A percentile compares a stretch with the other conserved stretches of the same genome.
phyloP scores from a whole-genome alignment of 331 rosid genomes.

The Pyrus hybrid region DNA sequence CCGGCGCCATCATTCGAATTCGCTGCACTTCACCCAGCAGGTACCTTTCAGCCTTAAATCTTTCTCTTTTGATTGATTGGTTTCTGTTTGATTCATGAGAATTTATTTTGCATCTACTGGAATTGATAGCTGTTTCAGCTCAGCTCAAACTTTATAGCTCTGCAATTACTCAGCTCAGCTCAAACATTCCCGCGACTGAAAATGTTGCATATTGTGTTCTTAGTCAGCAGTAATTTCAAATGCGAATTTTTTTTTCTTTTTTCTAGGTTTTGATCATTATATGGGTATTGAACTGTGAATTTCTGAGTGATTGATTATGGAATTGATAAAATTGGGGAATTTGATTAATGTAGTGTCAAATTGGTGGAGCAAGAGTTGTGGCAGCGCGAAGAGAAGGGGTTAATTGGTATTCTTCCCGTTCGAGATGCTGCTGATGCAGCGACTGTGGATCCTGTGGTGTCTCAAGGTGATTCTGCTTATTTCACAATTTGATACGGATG shows the following conservation, averaged over 20 bases:
- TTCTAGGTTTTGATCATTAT: not conserved
- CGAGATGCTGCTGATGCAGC: slow-evolving; percentile 74
- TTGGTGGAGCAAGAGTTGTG: slow-evolving; percentile 98
- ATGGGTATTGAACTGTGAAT: not conserved
- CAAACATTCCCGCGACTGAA: not conserved
- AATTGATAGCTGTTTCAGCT: not conserved
- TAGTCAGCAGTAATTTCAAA: not conserved
- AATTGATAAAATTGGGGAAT: not conserved
- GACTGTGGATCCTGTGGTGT: slow-evolving; percentile 36
- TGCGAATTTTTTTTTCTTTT: not conserved
- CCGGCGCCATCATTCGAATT: slow-evolving; percentile 94
- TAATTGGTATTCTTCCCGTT: slow-evolving; percentile 87
- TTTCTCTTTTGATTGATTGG: not conserved
- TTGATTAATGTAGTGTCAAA: slow-evolving; percentile 55
- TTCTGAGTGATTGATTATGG: not conserved
- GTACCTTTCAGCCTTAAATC: slow-evolving; percentile 15
- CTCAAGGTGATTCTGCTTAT: slow-evolving; percentile 48
- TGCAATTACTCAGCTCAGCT: not conserved
- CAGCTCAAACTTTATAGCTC: not conserved
- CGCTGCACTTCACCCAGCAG: slow-evolving; percentile 98
- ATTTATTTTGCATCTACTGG: not conserved
- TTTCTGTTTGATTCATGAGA: not conserved
- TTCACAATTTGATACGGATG: not conserved
- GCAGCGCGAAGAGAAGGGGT: slow-evolving; percentile 97
- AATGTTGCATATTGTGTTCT: not conserved